Percentiles rank a stretch among this genome's conserved stretches.
These are phyloP conservation scores for Sungouiella thailandica DNA, from an alignment of 805 yeast species.

Conservation along the genomic window DNA sequence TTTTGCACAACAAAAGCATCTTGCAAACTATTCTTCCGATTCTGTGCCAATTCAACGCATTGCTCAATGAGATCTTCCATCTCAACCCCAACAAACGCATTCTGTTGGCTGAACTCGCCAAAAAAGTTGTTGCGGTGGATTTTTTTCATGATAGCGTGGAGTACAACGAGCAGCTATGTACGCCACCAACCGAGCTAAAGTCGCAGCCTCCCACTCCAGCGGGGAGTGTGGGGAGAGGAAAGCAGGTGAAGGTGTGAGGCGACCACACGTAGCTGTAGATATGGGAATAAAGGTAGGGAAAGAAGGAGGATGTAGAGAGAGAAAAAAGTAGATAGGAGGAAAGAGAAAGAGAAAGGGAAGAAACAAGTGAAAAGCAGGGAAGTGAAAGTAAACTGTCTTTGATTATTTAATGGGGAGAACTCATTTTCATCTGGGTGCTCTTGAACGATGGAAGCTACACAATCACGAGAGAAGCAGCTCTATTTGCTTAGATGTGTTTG, in stretches of 20 bases:
- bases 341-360: too few species aligned
- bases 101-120: conserved; percentile 33
- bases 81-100: conserved; percentile 48
- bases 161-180: conserved; percentile 14
- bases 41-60: conserved; percentile 51
- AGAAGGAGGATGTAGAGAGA: too few species aligned
- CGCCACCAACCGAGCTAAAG: conserved; percentile 15
- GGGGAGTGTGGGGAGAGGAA: conserved; percentile 7
- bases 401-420: too few species aligned
- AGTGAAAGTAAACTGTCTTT: too few species aligned
- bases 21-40: conserved; percentile 69
- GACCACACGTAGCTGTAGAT: too few species aligned
- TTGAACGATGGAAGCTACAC: too few species aligned
- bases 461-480: too few species aligned
- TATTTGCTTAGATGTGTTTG: too few species aligned
- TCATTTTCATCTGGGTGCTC: too few species aligned
- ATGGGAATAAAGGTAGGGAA: too few species aligned
- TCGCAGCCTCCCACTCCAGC: conserved; percentile 8
- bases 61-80: conserved; percentile 43
- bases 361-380: too few species aligned
- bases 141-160: conserved; percentile 24
- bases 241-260: conserved; percentile 7
- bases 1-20: conserved; percentile 45
- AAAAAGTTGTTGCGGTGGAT: conserved; percentile 30
- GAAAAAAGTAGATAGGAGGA: too few species aligned